These are phyloP conservation scores for Murraya paniculata DNA, from an alignment of 345 rosid genomes.

Conservation along the genomic window DNA sequence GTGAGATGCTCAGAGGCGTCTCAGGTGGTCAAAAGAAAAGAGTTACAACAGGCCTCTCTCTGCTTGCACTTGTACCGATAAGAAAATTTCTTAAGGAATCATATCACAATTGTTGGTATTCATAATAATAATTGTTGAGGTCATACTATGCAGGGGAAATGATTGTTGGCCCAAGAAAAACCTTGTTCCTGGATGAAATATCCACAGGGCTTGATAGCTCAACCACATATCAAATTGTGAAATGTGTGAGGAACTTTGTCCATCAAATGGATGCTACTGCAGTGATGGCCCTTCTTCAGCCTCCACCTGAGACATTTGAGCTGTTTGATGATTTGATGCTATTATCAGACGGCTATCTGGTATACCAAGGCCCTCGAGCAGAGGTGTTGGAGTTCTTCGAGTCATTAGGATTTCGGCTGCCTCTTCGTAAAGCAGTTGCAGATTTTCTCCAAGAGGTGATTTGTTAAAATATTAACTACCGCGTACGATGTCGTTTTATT, in stretches of 20 bases:
- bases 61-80: neutral
- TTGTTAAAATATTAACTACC: conserved; percentile 4
- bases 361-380: conserved; percentile 78
- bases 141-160: conserved; percentile 51
- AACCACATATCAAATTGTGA: conserved; percentile 72
- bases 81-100: neutral
- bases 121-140: neutral
- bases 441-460: conserved; percentile 98
- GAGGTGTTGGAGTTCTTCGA: conserved; percentile 74
- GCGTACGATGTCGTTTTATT: conserved; percentile 13
- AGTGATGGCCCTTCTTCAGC: conserved; percentile 93
- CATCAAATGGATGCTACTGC: conserved; percentile 89
- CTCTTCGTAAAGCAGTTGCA: conserved; percentile 83
- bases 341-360: conserved; percentile 79
- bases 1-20: conserved; percentile 91
- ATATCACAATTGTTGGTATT: neutral
- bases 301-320: conserved; percentile 95
- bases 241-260: conserved; percentile 75
- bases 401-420: conserved; percentile 76
- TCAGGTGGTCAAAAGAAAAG: conserved; percentile 96
- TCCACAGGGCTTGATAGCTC: conserved; percentile 71
- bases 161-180: conserved; percentile 62
- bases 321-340: conserved; percentile 81
- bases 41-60: conserved; percentile 77
- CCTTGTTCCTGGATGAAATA: conserved; percentile 72